These are phyloP conservation scores for Castanea sativa DNA, from an alignment of 306 rosid genomes.

Conservation along the genomic window DNA sequence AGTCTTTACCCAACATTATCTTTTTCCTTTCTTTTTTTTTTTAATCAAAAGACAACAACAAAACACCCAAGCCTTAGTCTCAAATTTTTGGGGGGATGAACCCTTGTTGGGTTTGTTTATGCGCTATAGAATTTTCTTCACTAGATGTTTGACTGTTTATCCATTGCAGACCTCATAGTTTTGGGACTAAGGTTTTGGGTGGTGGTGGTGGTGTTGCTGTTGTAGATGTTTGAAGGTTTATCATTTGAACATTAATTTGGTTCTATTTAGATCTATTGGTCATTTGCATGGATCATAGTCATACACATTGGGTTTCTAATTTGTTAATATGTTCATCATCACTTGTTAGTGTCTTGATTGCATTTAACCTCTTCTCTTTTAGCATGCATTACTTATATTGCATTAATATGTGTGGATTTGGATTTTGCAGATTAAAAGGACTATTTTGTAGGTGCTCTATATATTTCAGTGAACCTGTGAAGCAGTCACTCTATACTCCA, in stretches of 20 bases:
- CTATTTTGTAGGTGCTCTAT: background rate
- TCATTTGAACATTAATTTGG: background rate
- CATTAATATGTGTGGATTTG: background rate
- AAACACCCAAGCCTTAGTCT: too few species aligned
- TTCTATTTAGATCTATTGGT: background rate
- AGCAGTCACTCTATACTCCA: background rate
- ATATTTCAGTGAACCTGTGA: conserved; percentile 2
- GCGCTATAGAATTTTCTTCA: background rate
- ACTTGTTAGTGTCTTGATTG: background rate
- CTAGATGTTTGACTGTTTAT: background rate
- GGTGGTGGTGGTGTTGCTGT: too few species aligned
- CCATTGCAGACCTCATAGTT: too few species aligned
- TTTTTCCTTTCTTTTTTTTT: background rate
- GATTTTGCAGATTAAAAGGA: background rate
- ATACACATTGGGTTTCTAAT: background rate
- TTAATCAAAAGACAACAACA: background rate
- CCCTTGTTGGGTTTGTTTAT: background rate
- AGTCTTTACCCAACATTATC: background rate
- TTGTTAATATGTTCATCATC: background rate
- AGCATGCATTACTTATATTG: background rate
- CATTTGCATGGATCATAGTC: background rate
- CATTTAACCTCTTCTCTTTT: background rate
- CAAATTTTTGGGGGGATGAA: background rate
- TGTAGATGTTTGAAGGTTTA: background rate
- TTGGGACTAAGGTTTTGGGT: too few species aligned